A percentile compares a stretch with the other conserved stretches of the same genome.
These are phyloP conservation scores for Leonotis leonurus DNA, from an alignment of 257 asterid genomes.

Conservation along the genomic window DNA sequence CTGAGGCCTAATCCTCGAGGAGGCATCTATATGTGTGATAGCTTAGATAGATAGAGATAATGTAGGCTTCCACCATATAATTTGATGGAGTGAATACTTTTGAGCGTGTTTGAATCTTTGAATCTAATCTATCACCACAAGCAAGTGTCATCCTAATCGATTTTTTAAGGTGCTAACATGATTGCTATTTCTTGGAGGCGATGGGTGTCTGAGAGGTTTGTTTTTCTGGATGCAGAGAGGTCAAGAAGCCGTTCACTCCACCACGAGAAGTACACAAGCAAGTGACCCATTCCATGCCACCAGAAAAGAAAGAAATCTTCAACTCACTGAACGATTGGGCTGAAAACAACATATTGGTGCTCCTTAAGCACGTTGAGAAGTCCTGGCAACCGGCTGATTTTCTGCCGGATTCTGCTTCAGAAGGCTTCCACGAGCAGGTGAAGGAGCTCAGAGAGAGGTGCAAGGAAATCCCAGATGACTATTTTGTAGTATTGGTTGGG, in stretches of 20 bases:
- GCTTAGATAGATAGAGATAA: neutral
- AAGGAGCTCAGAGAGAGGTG: conserved; percentile 63
- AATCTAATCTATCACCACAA: neutral
- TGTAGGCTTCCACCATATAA: neutral
- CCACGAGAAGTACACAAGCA: conserved; percentile 61
- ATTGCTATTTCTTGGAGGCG: neutral
- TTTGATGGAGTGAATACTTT: no score
- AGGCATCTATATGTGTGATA: neutral
- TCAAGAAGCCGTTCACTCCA: conserved; percentile 48
- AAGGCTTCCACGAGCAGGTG: conserved; percentile 69
- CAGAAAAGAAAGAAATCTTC: conserved; percentile 58
- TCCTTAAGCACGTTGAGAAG: conserved; percentile 59
- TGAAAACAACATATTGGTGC: conserved; percentile 45
- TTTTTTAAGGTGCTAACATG: neutral
- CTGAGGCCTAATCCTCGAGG: neutral
- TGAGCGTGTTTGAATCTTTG: no score
- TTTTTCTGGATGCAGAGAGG: conserved; percentile 35
- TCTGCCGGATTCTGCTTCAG: conserved; percentile 64
- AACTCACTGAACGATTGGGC: conserved; percentile 59
- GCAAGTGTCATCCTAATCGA: neutral
- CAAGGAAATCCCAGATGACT: conserved; percentile 65
- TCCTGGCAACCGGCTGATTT: conserved; percentile 71
- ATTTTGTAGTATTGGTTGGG: conserved; percentile 60
- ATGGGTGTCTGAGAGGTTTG: neutral
- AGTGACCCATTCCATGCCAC: conserved; percentile 62